Evolutionary conservation across 164 flowering plant genomes (phyloP).

Genomic region (Vitis cinerea): DNA sequence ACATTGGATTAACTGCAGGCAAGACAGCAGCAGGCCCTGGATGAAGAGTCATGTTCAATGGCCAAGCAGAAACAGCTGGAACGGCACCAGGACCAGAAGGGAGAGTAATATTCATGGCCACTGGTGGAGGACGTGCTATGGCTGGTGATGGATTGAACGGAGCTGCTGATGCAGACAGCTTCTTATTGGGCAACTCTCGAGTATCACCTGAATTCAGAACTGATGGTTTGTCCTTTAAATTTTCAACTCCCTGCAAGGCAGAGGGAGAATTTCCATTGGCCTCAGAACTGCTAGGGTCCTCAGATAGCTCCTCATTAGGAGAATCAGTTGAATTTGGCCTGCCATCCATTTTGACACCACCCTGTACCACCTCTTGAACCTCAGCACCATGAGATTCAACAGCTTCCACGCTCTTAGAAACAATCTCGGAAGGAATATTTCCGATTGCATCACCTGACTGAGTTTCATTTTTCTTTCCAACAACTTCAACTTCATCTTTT

Average conservation of each 20-base stretch:
- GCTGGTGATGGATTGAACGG: constrained; percentile 83
- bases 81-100: constrained; percentile 60
- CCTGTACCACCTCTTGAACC: constrained; percentile 30
- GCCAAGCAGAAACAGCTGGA: constrained; percentile 74
- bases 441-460: constrained; percentile 21
- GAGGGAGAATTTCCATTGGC: constrained; percentile 22
- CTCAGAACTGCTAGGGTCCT: constrained; percentile 28
- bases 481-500: constrained; percentile 25
- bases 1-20: constrained; percentile 53
- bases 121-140: constrained; percentile 49
- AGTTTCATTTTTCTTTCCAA: constrained; percentile 30
- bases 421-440: constrained; percentile 21
- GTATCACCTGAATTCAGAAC: constrained; percentile 35
- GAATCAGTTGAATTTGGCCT: constrained; percentile 24
- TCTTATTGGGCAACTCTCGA: constrained; percentile 58
- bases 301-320: constrained; percentile 17
- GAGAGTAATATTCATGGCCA: constrained; percentile 58
- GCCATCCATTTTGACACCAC: constrained; percentile 22
- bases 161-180: constrained; percentile 92
- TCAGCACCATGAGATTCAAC: constrained; percentile 19
- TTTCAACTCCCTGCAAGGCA: constrained; percentile 38
- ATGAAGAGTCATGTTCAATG: constrained; percentile 76
- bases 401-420: constrained; percentile 16
- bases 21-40: constrained; percentile 55
- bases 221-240: constrained; percentile 39